Conservation (phyloP, 129 eudicot genomes). For the Heracleum sosnowskyi region DNA sequence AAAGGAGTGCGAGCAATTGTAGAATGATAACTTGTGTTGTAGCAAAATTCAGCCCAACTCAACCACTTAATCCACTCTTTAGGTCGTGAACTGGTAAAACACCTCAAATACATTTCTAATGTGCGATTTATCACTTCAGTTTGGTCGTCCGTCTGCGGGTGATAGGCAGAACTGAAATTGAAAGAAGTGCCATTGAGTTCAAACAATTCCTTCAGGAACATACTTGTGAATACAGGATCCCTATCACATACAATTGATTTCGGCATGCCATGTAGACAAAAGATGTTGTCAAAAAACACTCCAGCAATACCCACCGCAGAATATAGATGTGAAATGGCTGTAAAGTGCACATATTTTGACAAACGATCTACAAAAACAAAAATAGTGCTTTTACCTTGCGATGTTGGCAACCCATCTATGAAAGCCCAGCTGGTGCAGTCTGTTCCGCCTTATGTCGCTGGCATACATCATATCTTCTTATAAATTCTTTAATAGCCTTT, state of each 20-base stretch:
- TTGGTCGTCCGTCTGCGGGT: constrained; percentile 3
- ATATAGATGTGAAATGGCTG: neutral
- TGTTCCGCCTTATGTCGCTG: neutral
- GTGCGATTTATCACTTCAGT: constrained; percentile 12
- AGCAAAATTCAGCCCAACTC: no score
- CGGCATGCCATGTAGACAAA: constrained; percentile 7
- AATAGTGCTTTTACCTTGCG: neutral
- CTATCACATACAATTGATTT: constrained; percentile 1
- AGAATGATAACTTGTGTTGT: no score
- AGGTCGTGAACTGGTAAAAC: no score
- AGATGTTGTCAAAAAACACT: neutral
- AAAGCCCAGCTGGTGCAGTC: neutral
- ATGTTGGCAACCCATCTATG: constrained; percentile 5
- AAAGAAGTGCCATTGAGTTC: neutral
- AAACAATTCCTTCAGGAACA: constrained; percentile 11
- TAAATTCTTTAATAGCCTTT: neutral
- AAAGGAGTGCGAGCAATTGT: no score
- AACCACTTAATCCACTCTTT: no score
- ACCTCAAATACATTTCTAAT: no score
- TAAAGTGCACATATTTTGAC: constrained; percentile 3
- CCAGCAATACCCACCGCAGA: neutral
- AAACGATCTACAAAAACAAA: neutral
- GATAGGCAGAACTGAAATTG: neutral
- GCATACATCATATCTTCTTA: neutral
- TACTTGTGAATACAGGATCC: constrained; percentile 6